Base-by-base conservation (phyloP, 179 eudicot species). In the Beta corolliflora region DNA sequence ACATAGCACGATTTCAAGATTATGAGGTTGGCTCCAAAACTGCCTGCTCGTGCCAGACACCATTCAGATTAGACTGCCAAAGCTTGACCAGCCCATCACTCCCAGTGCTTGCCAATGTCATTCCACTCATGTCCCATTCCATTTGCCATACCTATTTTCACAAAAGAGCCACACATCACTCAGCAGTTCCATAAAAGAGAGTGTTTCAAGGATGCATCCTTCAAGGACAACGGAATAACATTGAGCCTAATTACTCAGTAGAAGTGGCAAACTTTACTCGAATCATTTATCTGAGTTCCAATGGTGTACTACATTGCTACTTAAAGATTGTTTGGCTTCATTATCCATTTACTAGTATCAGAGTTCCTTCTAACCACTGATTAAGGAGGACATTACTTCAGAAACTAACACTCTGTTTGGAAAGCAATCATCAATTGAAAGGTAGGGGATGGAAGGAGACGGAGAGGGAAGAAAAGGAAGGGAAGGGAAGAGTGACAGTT, bases 71-170 rank as follows among this genome's bases (percentile, higher is more conserved):
- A 16, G 97, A 93, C 85, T 94, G 99, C 99, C 98, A 96, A 73
- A 96, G 84, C 83, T 89, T 91, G 56, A 94, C 98, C 73, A 85
- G 69, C 16, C 97, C 90, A 80, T 96, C 98, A 56, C 89, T 85
- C 48, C 96, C 99, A 0, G 92, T 89, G 61, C 93, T 89, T 29
- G 99, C 99, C 66, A 96, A 82, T 70, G 98, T 96, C 99, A 96
- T 96, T 73, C 99, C 99, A 56, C 99, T 96, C 96, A 96, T 91
- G 83, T 96, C 99, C 99, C 99, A 96, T 82, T 92, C 99, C 97
- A 93, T 91, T 86, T 96, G 90, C 96, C 98, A 94, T n/a, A 93
- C 97, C 99, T 95, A 86, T 60, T 13, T 19, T 77, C 18, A n/a
- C 31, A 78, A 65, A 79, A 72, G 18, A 77, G 71, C 31, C 67